phyloP scores from a whole-genome alignment of 2,329 filamentous ascomycete species.

The Aspergillus sp. region DNA sequence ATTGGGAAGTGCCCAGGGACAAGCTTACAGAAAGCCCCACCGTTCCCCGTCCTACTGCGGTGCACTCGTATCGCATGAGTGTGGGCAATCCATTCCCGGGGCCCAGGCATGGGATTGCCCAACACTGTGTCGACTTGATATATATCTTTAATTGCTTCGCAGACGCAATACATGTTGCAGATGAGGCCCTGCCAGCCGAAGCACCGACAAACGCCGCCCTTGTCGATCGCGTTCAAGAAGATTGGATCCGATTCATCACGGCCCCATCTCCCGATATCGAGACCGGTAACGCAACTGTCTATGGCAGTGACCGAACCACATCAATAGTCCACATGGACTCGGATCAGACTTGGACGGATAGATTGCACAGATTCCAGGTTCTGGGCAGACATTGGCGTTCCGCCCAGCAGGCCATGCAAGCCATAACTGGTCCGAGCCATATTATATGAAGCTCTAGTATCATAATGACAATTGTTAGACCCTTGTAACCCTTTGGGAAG shows the following conservation, averaged over 20 bases:
- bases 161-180: not conserved
- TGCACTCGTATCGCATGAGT: conserved; percentile 5
- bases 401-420: not conserved
- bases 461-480: too few relatives aligned
- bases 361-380: not conserved
- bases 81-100: conserved; percentile 1
- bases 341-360: not conserved
- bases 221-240: not conserved
- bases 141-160: conserved; percentile 4
- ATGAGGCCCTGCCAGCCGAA: not conserved
- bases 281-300: not conserved
- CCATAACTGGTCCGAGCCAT: not conserved
- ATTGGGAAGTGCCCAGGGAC: not conserved
- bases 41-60: not conserved
- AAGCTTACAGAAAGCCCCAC: not conserved
- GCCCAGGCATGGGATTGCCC: not conserved
- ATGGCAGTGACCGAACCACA: not conserved
- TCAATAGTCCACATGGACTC: not conserved
- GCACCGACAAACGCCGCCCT: not conserved
- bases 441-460: not conserved
- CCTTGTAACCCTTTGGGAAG: not conserved
- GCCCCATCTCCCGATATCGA: not conserved
- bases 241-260: conserved; percentile 6
- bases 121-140: conserved; percentile 6
- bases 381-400: not conserved